A percentile compares a stretch with the other conserved stretches of the same genome.
These are phyloP conservation scores for Calonectria pauciramosa DNA, from an alignment of 2,329 filamentous ascomycete genomes.

Conservation along the genomic window DNA sequence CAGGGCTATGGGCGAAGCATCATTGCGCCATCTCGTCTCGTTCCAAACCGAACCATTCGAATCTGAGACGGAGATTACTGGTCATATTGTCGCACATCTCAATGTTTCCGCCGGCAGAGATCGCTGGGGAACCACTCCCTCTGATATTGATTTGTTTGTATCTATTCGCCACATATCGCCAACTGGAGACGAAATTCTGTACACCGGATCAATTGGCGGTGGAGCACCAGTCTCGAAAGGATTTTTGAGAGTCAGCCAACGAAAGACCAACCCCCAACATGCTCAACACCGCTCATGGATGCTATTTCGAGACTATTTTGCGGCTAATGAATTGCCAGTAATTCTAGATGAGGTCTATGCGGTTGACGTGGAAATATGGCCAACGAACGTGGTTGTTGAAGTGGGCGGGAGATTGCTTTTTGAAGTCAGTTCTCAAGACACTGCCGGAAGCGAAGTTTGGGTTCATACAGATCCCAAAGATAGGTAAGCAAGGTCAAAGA, in stretches of 20 bases:
- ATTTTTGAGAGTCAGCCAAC: neutral
- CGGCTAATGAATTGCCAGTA: neutral
- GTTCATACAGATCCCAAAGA: neutral
- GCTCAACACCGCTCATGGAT: neutral
- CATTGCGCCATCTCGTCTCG: conserved; percentile 63
- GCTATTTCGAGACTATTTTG: neutral
- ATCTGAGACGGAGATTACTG: conserved; percentile 75
- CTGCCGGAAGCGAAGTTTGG: neutral
- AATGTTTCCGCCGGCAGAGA: conserved; percentile 72
- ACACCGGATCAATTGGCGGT: neutral
- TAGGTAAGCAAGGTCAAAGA: neutral
- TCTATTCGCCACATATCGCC: conserved; percentile 70
- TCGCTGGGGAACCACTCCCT: conserved; percentile 50
- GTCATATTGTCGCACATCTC: conserved; percentile 74
- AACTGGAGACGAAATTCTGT: conserved; percentile 49
- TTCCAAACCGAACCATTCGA: conserved; percentile 71
- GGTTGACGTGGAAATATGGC: neutral
- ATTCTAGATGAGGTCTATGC: neutral
- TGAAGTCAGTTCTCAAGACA: neutral
- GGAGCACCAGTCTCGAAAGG: neutral
- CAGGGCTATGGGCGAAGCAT: conserved; percentile 67
- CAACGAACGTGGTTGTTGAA: neutral
- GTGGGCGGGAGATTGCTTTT: neutral
- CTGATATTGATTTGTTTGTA: conserved; percentile 73
- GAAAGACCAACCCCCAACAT: neutral